Evolutionary conservation across 345 rosid species (phyloP), one percentile per base, ranked within the genome.

Genomic region (Eutrema yunnanense): DNA sequence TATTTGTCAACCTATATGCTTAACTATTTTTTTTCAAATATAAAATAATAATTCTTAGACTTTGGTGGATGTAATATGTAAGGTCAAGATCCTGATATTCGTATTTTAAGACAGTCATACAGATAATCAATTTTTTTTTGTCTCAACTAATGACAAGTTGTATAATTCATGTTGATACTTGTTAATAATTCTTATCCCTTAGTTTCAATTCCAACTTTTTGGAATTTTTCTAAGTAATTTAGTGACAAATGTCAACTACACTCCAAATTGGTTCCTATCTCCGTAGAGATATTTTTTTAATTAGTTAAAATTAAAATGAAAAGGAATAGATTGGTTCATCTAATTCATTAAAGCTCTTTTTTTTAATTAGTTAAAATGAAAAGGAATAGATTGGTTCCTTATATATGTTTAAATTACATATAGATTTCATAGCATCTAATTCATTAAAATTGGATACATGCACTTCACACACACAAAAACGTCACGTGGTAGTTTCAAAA

Each of bases 61-160:
- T 63, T 32, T 53, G 63, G 8, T 55, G 8, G 14, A 16, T 63
- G 60, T 32, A 58, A 38, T 6, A 73, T 67, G 22, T 29, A 22
- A 43, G 50, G 63, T 75, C 69, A 75, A 75, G 41, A 53, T 52
- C 36, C 27, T 53, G 69, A 53, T 70, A 47, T 67, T 60, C n/a
- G n/a, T 32, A 8, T 57, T 2, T 41, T 38, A 50, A 33, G 78
- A 47, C 66, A 9, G 10, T 53, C 27, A 57, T 63, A 44, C 44
- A 63, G 19, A 40, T 65, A 47, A 62, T 11, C 34, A 59, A 30
- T 9, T 50, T 51, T 40, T 32, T 16, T 3, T 55, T 61, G 57
- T 68, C 57, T 43, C 61, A 7, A 11, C 44, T 19, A 55, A 41
- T 51, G 63, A 43, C 69, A 67, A 74, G 55, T 50, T 74, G 67